Evolutionary conservation across 441 rosid genomes (phyloP).

Genomic region (Biscutella auriculata): DNA sequence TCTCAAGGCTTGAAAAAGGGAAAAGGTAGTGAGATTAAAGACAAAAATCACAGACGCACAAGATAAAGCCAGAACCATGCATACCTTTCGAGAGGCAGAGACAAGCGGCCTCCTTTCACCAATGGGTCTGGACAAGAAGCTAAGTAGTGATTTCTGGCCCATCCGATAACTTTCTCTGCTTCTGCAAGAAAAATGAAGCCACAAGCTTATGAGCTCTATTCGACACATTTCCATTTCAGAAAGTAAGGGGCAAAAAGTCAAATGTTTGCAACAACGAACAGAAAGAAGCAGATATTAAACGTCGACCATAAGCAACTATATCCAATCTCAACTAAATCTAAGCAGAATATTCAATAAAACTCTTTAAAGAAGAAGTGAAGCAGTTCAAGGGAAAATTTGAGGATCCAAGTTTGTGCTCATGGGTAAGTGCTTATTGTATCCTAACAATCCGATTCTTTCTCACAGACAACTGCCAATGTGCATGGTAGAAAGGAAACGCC

Average conservation of each 20-base stretch:
- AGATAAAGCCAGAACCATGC: constrained; percentile 7
- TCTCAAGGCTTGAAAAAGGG: constrained; percentile 59
- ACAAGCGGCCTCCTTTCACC: constrained; percentile 57
- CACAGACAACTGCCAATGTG: not conserved
- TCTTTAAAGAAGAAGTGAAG: not conserved
- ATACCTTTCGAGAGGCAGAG: constrained; percentile 77
- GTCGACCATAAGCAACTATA: not conserved
- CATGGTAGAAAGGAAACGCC: not conserved
- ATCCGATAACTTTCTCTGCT: constrained; percentile 88
- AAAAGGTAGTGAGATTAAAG: constrained; percentile 18
- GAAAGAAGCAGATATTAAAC: not conserved
- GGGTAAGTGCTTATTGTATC: not conserved
- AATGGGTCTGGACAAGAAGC: constrained; percentile 53
- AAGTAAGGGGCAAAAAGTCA: not conserved
- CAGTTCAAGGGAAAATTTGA: not conserved
- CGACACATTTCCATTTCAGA: not conserved
- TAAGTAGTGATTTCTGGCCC: constrained; percentile 86
- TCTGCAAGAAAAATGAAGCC: constrained; percentile 37
- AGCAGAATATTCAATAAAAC: not conserved
- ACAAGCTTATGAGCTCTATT: constrained; percentile 2
- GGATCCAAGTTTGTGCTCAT: not conserved
- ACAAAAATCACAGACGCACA: not conserved
- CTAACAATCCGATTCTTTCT: not conserved
- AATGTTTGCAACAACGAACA: not conserved
- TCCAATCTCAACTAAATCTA: not conserved